A percentile compares a stretch with the other conserved stretches of the same genome.
Conservation (phyloP, 2,329 filamentous ascomycete genomes). For the Phaeosphaeriaceae sp. region DNA sequence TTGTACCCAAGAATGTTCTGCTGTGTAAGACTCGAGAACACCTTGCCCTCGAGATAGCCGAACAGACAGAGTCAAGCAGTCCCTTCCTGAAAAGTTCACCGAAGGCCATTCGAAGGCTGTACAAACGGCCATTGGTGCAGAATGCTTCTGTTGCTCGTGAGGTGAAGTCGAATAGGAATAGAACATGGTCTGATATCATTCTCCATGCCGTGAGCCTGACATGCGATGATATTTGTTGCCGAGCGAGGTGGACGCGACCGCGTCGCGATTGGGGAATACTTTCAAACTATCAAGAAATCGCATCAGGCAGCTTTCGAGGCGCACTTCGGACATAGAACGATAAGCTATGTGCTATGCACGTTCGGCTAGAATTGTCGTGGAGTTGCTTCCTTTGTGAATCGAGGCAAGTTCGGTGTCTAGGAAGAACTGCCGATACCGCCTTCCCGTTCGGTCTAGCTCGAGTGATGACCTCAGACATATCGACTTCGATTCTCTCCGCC, state of each 20-base stretch:
- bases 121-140: too few relatives aligned
- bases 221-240: too few relatives aligned
- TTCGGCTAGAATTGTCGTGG: background rate
- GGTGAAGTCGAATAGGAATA: too few relatives aligned
- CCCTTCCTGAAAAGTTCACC: background rate
- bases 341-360: background rate
- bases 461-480: constrained; percentile 19
- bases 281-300: background rate
- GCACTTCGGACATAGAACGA: background rate
- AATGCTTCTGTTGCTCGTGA: too few relatives aligned
- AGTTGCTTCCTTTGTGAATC: background rate
- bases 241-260: background rate
- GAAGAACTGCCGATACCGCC: constrained; percentile 11
- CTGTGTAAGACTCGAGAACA: background rate
- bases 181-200: too few relatives aligned
- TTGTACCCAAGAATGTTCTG: background rate
- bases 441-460: constrained; percentile 23
- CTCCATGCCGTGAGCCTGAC: too few relatives aligned
- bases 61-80: background rate
- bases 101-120: background rate
- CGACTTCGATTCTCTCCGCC: constrained; percentile 13
- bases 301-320: background rate
- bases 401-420: background rate
- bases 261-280: background rate
- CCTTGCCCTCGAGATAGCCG: background rate